A percentile compares a stretch with the other conserved stretches of the same genome.
These are phyloP conservation scores for Colletotrichum karsti DNA, from an alignment of 2,329 filamentous ascomycete species.

Conservation along the genomic window DNA sequence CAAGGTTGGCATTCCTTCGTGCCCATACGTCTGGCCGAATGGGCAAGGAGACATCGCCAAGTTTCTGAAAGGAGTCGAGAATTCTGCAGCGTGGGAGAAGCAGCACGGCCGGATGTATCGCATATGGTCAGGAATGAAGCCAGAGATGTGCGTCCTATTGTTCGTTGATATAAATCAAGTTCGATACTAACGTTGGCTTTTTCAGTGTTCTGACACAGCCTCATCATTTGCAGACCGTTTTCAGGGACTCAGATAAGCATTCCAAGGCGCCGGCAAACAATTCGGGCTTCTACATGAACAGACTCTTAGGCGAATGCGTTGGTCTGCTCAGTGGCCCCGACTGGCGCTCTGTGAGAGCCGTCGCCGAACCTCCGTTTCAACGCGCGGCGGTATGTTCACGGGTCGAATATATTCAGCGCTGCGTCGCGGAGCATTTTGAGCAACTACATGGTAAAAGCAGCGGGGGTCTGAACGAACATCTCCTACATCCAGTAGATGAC, in stretches of 20 bases:
- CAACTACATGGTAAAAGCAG: neutral
- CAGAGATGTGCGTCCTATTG: neutral
- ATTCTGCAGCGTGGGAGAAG: neutral
- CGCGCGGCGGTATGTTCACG: neutral
- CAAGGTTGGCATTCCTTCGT: neutral
- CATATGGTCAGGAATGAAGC: conserved; percentile 6
- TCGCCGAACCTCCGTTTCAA: neutral
- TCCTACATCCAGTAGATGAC: neutral
- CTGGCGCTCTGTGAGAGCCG: neutral
- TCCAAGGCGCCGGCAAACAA: neutral
- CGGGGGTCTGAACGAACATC: neutral
- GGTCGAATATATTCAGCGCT: neutral
- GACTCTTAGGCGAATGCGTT: neutral
- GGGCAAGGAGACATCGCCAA: neutral
- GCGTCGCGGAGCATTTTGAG: neutral
- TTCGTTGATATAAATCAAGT: neutral
- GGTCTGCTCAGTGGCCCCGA: neutral
- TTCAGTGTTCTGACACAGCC: neutral
- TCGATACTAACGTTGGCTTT: neutral
- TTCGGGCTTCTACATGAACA: neutral
- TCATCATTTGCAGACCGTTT: neutral
- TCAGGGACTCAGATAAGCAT: conserved; percentile 5
- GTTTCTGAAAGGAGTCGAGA: neutral
- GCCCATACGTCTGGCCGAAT: neutral
- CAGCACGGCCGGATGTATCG: neutral